phyloP scores from a whole-genome alignment of 2,329 filamentous ascomycete species.

The Acephala macrosclerotiorum region DNA sequence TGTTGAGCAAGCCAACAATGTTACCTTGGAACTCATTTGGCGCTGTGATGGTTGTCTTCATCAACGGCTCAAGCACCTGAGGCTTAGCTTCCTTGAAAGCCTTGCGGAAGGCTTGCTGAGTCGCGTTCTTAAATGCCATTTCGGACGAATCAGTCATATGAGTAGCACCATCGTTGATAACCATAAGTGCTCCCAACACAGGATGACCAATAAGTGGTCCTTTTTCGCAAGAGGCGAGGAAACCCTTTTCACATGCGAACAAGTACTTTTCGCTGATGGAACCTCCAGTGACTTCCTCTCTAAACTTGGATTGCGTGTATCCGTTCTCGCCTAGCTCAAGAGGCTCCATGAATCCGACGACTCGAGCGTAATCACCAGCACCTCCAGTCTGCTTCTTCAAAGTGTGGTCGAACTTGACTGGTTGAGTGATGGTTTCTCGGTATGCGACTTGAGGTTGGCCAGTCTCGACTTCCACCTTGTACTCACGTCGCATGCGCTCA shows the following conservation, averaged over 20 bases:
- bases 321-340: conserved; percentile 53
- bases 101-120: conserved; percentile 96
- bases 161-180: conserved; percentile 94
- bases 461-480: conserved; percentile 95
- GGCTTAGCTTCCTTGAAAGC: conserved; percentile 84
- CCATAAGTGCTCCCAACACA: conserved; percentile 88
- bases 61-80: conserved; percentile 89
- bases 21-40: conserved; percentile 98
- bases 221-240: conserved; percentile 81
- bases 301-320: conserved; percentile 80
- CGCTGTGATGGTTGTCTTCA: conserved; percentile 97
- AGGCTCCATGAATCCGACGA: conserved; percentile 91
- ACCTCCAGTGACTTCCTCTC: conserved; percentile 87
- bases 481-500: conserved; percentile 95
- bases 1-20: conserved; percentile 94
- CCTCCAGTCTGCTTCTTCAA: conserved; percentile 96
- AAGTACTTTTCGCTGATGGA: conserved; percentile 96
- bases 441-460: conserved; percentile 97
- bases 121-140: conserved; percentile 93
- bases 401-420: conserved; percentile 87
- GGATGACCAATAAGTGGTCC: conserved; percentile 92
- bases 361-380: conserved; percentile 93
- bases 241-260: conserved; percentile 93
- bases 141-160: conserved; percentile 98
- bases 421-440: conserved; percentile 86